Base-by-base conservation (phyloP, 768 basidiomycete genomes). In the Tephrocybe rancida region DNA sequence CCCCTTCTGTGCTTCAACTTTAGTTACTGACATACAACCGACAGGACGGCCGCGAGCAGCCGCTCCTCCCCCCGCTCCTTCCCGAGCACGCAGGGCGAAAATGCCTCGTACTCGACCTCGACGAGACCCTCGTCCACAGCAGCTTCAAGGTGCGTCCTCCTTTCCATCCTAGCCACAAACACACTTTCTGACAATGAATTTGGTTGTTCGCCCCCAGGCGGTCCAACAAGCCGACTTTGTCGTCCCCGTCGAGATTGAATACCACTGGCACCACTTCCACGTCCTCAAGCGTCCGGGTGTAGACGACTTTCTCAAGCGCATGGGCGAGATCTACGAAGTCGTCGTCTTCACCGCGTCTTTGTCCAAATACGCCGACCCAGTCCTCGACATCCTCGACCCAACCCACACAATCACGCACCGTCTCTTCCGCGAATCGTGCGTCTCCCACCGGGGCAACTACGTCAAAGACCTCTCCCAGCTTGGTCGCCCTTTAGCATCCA, bases 281-380 rank as follows among this genome's bases (percentile, higher is more conserved):
- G 97, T 98, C 43, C 90, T 98, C 70, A 98, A 98, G 70, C 88
- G 97, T 43, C 97, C 97, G 14, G 97, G 97, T 10, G 97, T 99
- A 14, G 97, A 99, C 67, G 88, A 87, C 65, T 99, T 98, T 71
- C 73, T 99, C 67, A 90, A 89, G 76, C 87, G 86, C 72, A 98
- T 98, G 97, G 97, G 96, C 25, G 93, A 98, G 70, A 85, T 98
- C 45, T 99, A 95, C 68, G 97, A 99, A 71, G 79, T 99, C 48
- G 96, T 99, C 24, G 89, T 99, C 4, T 99, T 98, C 69, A 98
- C 97, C 4, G 97, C 97, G 8, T 94, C 92, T 73, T 70, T 99
- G 51, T 94, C 92, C 83, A 99, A 98, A 95, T 99, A 99, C 66
- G 97, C 97, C 47, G 97, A 99, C 67, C 97, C 97, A 3, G 97